A percentile compares a stretch with the other conserved stretches of the same genome.
phyloP scores from a whole-genome alignment of 2,329 filamentous ascomycete species.

The Pseudogymnoascus sp. region DNA sequence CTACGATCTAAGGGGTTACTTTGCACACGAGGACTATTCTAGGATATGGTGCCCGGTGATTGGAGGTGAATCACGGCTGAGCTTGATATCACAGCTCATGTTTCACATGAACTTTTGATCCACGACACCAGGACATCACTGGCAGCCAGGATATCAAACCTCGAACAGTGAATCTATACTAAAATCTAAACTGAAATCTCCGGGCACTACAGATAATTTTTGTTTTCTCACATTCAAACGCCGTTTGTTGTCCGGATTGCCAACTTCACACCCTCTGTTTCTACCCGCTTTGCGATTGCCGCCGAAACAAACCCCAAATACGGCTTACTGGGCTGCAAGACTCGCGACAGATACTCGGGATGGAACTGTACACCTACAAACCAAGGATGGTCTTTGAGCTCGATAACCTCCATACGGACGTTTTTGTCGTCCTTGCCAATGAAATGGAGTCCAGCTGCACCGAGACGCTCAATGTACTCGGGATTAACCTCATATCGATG shows the following conservation, averaged over 20 bases:
- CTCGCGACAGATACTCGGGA: constrained; percentile 75
- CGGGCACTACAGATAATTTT: not conserved
- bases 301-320: constrained; percentile 84
- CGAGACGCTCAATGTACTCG: constrained; percentile 60
- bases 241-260: not conserved
- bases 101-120: not conserved
- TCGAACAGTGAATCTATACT: not conserved
- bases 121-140: not conserved
- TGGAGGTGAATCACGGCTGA: not conserved
- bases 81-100: not conserved
- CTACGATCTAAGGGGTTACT: not conserved
- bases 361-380: constrained; percentile 85
- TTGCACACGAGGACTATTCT: not conserved
- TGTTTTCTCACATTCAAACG: not conserved
- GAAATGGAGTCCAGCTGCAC: constrained; percentile 65
- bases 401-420: constrained; percentile 75
- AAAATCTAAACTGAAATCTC: not conserved
- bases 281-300: constrained; percentile 29
- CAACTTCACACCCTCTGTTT: not conserved
- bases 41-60: not conserved
- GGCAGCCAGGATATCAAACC: not conserved
- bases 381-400: constrained; percentile 76
- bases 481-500: constrained; percentile 92
- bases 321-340: constrained; percentile 65
- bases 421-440: constrained; percentile 74